Base-by-base conservation (phyloP, 768 basidiomycete genomes). In the Mycena filopes region DNA sequence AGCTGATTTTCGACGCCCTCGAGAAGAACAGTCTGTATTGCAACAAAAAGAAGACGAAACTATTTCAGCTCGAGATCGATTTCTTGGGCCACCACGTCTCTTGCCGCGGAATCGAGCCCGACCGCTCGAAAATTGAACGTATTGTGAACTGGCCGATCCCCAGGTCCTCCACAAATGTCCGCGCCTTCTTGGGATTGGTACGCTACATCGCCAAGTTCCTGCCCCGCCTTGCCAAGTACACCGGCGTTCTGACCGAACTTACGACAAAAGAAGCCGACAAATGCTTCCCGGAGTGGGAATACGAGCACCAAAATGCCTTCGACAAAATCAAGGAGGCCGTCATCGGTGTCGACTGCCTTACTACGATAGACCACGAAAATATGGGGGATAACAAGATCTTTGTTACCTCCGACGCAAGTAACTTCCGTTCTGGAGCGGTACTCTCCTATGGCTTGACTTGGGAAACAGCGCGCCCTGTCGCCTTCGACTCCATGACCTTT, bases 131-230 rank as follows among this genome's bases (percentile, higher is more conserved):
- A 60, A 53, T 70, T 10, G 73, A 78, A 3, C 42, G 68, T 0
- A 69, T 81, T 7, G 29, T 66, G 0, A 59, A 73, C 33, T 81
- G 80, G 81, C 77, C 77, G 1, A 56, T 21, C 0, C 80, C 79
- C 0, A 68, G 28, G 2, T 70, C 65, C 0, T 69, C 75, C 0
- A 73, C 66, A 2, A 72, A 79, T 43, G 75, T 81, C 1, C 71
- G 72, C 0, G 68, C 73, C 0, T 82, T 80, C 51, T 60, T 83
- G 0, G 78, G 80, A 0, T 62, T 82, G 0, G 73, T 73, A 0
- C 64, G 72, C 0, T 82, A 79, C 53, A 38, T 81, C 0, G 63
- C 75, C 0, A 42, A 69, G 10, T 79, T 78, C 61, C 68, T 81
- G 0, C 79, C 79, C 0, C 49, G 46, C 0, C 68, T 80, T 3